A percentile compares a stretch with the other conserved stretches of the same genome.
Evolutionary conservation across 805 yeast genomes (phyloP).

Genomic region (Zygoascus flipseniorum): DNA sequence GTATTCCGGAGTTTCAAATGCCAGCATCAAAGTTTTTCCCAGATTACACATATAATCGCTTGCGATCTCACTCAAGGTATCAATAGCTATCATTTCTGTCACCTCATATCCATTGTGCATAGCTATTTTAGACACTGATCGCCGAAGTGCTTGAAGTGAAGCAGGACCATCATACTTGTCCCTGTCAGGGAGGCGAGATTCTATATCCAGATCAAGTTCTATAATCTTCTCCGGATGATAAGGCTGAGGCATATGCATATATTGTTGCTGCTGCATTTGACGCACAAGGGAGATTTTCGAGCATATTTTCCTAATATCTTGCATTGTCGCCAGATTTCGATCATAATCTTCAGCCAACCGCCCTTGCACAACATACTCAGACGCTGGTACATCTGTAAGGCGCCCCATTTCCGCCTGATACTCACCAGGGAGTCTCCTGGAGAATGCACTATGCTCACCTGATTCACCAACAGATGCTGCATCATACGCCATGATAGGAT

Average conservation of each 20-base stretch:
- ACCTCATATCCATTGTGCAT: conserved; percentile 93
- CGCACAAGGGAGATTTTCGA: conserved; percentile 81
- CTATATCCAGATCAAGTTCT: conserved; percentile 72
- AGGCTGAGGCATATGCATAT: conserved; percentile 60
- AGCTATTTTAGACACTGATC: conserved; percentile 64
- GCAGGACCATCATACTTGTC: conserved; percentile 52
- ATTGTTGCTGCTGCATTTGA: conserved; percentile 80
- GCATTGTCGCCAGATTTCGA: conserved; percentile 69
- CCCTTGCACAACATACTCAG: conserved; percentile 35
- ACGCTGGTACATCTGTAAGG: conserved; percentile 26
- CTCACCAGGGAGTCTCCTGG: conserved; percentile 25
- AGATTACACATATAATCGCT: conserved; percentile 71
- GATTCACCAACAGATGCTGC: conserved; percentile 43
- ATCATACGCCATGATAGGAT: conserved; percentile 37
- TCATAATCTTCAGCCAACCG: conserved; percentile 57
- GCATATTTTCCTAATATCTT: conserved; percentile 79
- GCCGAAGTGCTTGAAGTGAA: conserved; percentile 56
- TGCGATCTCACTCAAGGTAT: conserved; percentile 74
- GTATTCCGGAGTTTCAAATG: conserved; percentile 47
- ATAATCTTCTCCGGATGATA: conserved; percentile 55
- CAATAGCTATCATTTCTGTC: conserved; percentile 67
- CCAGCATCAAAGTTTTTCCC: conserved; percentile 59
- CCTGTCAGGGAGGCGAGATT: conserved; percentile 65
- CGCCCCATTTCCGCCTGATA: conserved; percentile 9
- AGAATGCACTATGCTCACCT: conserved; percentile 23